Conservation (phyloP, 345 rosid genomes). For the Gossypium mustelinum region DNA sequence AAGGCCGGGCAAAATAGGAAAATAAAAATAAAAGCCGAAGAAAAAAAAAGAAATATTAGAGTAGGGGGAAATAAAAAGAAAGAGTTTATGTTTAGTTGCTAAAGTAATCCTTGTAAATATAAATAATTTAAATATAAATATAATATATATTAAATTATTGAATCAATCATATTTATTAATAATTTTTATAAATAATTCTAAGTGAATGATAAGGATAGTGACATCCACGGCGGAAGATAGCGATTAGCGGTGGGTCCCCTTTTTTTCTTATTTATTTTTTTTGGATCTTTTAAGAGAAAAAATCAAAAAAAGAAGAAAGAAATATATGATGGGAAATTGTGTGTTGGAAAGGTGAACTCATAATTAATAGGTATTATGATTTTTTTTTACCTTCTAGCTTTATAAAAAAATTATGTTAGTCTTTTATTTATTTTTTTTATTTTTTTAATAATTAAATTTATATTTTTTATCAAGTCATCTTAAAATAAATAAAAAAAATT, state of each 20-base stretch:
- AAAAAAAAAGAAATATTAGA: background rate
- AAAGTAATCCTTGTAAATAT: background rate
- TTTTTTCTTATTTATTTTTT: background rate
- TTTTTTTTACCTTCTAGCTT: too few species aligned
- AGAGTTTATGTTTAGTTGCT: constrained; percentile 5
- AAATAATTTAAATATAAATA: background rate
- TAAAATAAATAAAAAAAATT: too few species aligned
- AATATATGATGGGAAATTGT: background rate
- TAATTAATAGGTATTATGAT: too few species aligned
- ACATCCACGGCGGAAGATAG: constrained; percentile 36
- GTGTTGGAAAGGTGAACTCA: background rate
- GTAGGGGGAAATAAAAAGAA: background rate
- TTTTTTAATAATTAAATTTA: too few species aligned
- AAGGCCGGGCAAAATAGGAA: constrained; percentile 1
- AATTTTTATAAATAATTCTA: constrained; percentile 16
- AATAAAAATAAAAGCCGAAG: background rate
- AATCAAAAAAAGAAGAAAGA: background rate
- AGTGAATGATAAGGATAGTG: constrained; percentile 32
- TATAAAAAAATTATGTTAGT: too few species aligned
- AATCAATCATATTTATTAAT: background rate
- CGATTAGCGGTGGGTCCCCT: background rate
- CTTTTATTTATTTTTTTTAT: too few species aligned
- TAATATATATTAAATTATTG: background rate
- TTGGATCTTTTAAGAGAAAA: background rate
- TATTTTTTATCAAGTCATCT: fast-evolving